A percentile compares a stretch with the other conserved stretches of the same genome.
Conservation (phyloP, 371 early-diverging fungal genomes). For the Mortierella sp. region DNA sequence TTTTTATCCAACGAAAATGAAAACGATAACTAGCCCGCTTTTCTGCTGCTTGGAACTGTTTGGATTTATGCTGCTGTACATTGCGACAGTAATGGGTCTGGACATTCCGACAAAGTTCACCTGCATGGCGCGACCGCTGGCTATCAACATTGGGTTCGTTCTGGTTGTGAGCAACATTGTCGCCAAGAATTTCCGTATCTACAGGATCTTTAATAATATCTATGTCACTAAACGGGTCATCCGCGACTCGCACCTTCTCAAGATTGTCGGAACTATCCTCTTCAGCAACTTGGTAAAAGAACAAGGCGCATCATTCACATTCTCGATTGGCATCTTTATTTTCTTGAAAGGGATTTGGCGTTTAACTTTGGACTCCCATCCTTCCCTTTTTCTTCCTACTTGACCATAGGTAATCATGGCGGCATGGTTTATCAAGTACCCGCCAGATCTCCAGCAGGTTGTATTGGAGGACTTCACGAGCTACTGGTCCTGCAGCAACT, state of each 20-base stretch:
- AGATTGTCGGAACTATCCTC: conserved; percentile 63
- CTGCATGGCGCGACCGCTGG: conserved; percentile 65
- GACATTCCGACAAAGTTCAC: conserved; percentile 61
- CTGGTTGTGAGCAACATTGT: conserved; percentile 73
- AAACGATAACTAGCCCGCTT: conserved; percentile 58
- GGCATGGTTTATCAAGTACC: conserved; percentile 59
- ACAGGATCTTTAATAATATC: conserved; percentile 73
- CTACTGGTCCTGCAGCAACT: conserved; percentile 63
- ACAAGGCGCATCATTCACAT: background rate
- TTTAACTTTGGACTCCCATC: background rate
- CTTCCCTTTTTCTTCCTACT: background rate
- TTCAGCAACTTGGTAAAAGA: conserved; percentile 63
- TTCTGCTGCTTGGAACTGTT: conserved; percentile 71
- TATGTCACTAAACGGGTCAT: conserved; percentile 72
- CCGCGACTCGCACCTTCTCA: conserved; percentile 66
- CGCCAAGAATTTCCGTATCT: conserved; percentile 74
- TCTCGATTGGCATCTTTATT: background rate
- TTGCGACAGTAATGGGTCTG: conserved; percentile 64
- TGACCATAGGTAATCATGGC: conserved; percentile 60
- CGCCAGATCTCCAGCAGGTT: conserved; percentile 58
- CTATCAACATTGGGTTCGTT: conserved; percentile 68
- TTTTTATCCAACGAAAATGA: background rate
- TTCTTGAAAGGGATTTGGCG: too few species aligned
- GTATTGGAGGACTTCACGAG: conserved; percentile 59
- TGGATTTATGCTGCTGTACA: conserved; percentile 68